Base-by-base conservation (phyloP, 768 basidiomycete genomes). In the Leccinum disarticulatum region DNA sequence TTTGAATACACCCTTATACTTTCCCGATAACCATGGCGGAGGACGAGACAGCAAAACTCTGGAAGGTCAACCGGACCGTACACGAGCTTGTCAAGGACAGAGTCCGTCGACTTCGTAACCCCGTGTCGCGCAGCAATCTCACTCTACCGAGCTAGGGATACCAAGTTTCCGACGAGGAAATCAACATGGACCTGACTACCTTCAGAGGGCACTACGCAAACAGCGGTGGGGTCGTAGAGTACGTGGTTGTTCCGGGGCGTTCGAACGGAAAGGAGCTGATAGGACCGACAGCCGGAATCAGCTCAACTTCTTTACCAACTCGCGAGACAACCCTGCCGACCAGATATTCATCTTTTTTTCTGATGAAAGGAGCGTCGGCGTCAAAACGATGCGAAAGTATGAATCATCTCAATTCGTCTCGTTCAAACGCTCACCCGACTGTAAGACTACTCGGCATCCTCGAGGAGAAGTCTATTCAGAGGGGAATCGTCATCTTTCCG, bases 331-430 rank as follows among this genome's bases (percentile, higher is more conserved):
- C 65, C 79, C 84, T 27, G 74, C 77, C 9, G 88, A 94, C 67
- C 89, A 91, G 73, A 92, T 99, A 68, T 98, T 92, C 67, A 80
- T 98, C 19, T 98, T 91, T 74, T 99, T 96, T 76, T 87, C 93
- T n/a, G 94, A 95, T 50, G 97, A 98, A 75, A 84, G 80, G 73
- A 93, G 92, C 68, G 97, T 98, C 7, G 93, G 95, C 60, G 94
- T 98, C 48, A 96, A 97, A 76, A 93, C 95, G 4, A 98, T 98
- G 93, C 81, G 95, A 78, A 96, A 94, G 96, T 97, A 73, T 56
- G 89, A 31, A 54, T 31, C 31, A 52, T 57, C 36, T 17, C 46
- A 25, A 38, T 30, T n/a, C 27, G 8, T 52, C 28, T 31, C 17
- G 14, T 62, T 27, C 56, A 14, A 19, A 14, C 30, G 43, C 65